phyloP scores from a whole-genome alignment of 2,329 filamentous ascomycete species.

The Scedosporium apiospermum region DNA sequence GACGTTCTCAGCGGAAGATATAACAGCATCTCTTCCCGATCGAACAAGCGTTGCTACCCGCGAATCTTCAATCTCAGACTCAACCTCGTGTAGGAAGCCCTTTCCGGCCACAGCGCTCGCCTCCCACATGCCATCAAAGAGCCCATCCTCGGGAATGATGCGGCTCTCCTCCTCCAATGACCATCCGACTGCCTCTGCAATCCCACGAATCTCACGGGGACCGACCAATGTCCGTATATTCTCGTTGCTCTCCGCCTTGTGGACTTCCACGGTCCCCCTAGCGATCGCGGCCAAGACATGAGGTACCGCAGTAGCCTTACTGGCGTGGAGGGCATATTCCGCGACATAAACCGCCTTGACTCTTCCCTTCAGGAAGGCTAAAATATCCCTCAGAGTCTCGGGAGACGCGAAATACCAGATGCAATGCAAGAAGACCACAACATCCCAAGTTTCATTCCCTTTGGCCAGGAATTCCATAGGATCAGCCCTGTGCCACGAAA shows the following conservation, averaged over 20 bases:
- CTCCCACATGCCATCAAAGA: slow-evolving; percentile 40
- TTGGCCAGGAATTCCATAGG: slow-evolving; percentile 24
- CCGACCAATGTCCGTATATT: slow-evolving; percentile 39
- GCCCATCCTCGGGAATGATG: slow-evolving; percentile 24
- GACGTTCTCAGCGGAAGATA: not conserved
- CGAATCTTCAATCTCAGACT: slow-evolving; percentile 19
- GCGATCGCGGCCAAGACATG: slow-evolving; percentile 44
- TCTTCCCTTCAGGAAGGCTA: slow-evolving; percentile 14
- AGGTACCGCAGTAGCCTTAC: slow-evolving; percentile 26
- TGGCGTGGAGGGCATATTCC: slow-evolving; percentile 23
- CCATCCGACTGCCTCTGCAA: slow-evolving; percentile 27
- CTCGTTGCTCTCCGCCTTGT: slow-evolving; percentile 23
- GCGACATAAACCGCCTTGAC: slow-evolving; percentile 14
- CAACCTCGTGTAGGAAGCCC: slow-evolving; percentile 19
- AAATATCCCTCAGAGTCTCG: slow-evolving; percentile 14
- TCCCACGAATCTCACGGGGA: slow-evolving; percentile 27
- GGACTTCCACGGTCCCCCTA: slow-evolving; percentile 30
- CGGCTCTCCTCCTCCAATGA: slow-evolving; percentile 21
- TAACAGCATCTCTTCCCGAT: not conserved
- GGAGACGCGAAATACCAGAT: slow-evolving; percentile 43
- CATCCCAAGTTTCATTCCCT: slow-evolving; percentile 20
- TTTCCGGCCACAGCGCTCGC: slow-evolving; percentile 14
- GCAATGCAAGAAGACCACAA: slow-evolving; percentile 37
- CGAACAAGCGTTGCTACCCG: not conserved
- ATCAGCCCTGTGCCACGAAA: slow-evolving; percentile 31